Base-by-base conservation (phyloP, 306 rosid species). In the Quercus rubra region DNA sequence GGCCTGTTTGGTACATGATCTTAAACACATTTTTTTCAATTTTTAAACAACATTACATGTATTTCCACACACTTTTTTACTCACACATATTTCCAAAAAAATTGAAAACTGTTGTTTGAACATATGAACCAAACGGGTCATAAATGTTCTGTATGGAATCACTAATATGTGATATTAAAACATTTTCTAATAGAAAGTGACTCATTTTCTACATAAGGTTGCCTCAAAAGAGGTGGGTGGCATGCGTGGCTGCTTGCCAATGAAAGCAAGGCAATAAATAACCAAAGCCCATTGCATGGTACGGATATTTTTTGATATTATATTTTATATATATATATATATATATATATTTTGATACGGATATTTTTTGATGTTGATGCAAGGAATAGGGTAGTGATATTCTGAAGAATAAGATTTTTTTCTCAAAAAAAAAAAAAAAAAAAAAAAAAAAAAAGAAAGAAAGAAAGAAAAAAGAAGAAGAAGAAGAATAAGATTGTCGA, bases 1-100 rank as follows among this genome's bases (percentile, higher is more conserved):
- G 31, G 4, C 31, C 0, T 0, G 3, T 28, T 28, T 28, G 4
- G 31, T 28, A 28, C 0, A 4, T 0, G 0, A 28, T 4, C 3
- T 28, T 0, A 28, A 28, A 28, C 31, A 28, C 0, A 28, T 28
- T 4, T 28, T 28, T 28, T 28, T n/a, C 31, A 28, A 4, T 28
- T 28, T 28, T 28, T 28, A 28, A 28, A 28, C 4, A 28, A 0
- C 31, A 28, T 28, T 28, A 28, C 31, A 28, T 3, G 4, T 28
- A 28, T 28, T 28, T 28, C 0, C 4, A 28, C 4, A 28, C 4
- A 28, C 4, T 28, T 28, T 28, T 28, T 28, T 0, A 28, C 31
- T 0, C 4, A 28, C 31, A 28, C 31, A 0, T 28, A 28, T 28
- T 28, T 28, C 4, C 31, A 28, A 28, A 28, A 28, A 3, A 28